Conservation (phyloP, 1,284 basidiomycete species). For the Agroathelia rolfsii region DNA sequence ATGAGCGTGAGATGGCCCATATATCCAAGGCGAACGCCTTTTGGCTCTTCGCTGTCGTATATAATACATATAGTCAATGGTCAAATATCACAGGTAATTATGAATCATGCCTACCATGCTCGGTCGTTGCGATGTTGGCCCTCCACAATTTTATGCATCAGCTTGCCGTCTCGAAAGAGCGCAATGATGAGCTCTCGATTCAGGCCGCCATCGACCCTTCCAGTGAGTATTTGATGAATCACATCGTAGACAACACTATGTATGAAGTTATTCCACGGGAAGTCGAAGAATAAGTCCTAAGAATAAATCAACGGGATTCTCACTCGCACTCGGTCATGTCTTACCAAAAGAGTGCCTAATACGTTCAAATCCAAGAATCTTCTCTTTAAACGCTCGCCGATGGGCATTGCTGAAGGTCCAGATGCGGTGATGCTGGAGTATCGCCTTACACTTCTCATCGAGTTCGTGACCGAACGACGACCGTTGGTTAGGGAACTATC, state of each 20-base stretch:
- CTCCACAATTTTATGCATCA: slow-evolving; percentile 78
- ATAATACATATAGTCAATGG: slow-evolving; percentile 7
- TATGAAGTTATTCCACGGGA: slow-evolving; percentile 96
- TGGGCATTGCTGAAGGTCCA: slow-evolving; percentile 29
- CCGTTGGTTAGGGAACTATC: too few species aligned
- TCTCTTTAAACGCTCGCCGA: slow-evolving; percentile 75
- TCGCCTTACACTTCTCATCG: slow-evolving; percentile 24
- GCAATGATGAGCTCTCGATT: slow-evolving; percentile 77
- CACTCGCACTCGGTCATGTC: slow-evolving; percentile 18
- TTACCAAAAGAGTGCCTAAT: slow-evolving; percentile 64
- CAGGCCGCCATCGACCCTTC: slow-evolving; percentile 63
- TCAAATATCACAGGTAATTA: slow-evolving; percentile 4
- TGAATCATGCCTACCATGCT: slow-evolving; percentile 53
- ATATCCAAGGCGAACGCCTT: slow-evolving; percentile 77
- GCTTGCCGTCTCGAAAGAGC: slow-evolving; percentile 69
- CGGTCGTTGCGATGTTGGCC: slow-evolving; percentile 73
- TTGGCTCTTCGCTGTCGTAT: slow-evolving; percentile 43
- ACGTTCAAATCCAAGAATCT: slow-evolving; percentile 66
- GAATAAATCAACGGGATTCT: slow-evolving; percentile 3
- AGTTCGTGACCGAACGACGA: too few species aligned
- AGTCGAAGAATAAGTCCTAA: slow-evolving; percentile 90
- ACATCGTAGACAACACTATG: slow-evolving; percentile 97
- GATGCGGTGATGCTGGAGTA: too few species aligned
- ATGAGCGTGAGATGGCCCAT: slow-evolving; percentile 98
- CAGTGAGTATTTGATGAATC: slow-evolving; percentile 91